Conservation (phyloP, 805 yeast species). For the Torulaspora quercuum region DNA sequence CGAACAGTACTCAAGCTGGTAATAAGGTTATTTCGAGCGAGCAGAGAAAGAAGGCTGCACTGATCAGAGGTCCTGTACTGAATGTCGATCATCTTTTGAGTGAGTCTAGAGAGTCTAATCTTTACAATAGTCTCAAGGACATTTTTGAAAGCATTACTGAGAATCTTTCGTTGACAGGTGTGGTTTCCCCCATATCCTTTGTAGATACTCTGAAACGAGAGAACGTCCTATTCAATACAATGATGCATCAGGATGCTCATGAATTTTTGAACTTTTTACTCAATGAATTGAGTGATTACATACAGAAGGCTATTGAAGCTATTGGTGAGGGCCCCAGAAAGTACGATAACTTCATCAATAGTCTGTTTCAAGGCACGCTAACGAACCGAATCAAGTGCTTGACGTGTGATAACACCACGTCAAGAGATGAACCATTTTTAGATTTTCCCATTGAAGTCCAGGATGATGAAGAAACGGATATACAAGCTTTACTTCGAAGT, state of each 20-base stretch:
- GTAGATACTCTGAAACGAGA: conserved; percentile 74
- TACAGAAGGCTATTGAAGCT: conserved; percentile 27
- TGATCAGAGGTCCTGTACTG: conserved; percentile 75
- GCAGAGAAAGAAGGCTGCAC: conserved; percentile 71
- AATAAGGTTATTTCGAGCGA: conserved; percentile 50
- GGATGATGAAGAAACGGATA: conserved; percentile 66
- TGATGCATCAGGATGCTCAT: conserved; percentile 98
- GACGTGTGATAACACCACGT: conserved; percentile 77
- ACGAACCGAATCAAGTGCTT: conserved; percentile 88
- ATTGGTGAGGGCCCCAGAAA: conserved; percentile 2
- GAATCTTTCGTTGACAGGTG: conserved; percentile 64
- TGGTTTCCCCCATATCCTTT: conserved; percentile 75
- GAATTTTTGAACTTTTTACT: conserved; percentile 86
- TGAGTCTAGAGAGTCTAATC: conserved; percentile 39
- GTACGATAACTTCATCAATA: conserved; percentile 53
- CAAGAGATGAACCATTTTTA: conserved; percentile 79
- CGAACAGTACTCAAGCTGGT: conserved; percentile 6
- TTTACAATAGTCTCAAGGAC: conserved; percentile 74
- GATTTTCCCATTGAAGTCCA: conserved; percentile 85
- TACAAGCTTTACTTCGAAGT: conserved; percentile 41
- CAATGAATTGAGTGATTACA: conserved; percentile 60
- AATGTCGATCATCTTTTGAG: conserved; percentile 65
- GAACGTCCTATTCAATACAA: conserved; percentile 79
- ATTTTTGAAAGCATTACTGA: conserved; percentile 81
- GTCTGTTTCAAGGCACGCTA: conserved; percentile 76